Evolutionary conservation across 495 filamentous ascomycete species (phyloP).

Genomic region (Thermothielavioides terrestris): DNA sequence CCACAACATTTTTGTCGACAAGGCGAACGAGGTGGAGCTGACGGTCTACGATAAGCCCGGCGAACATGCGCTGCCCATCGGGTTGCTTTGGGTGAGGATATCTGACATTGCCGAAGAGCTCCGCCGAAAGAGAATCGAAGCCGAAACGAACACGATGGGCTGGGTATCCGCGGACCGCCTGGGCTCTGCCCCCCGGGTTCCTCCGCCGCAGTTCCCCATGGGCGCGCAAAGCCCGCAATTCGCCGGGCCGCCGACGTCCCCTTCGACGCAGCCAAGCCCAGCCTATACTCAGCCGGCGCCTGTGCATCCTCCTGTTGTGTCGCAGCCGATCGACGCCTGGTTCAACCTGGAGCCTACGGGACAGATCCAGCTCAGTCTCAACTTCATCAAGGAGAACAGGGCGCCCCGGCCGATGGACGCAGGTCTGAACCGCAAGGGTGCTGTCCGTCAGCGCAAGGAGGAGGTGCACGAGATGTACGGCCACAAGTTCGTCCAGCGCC

Average conservation of each 20-base stretch:
- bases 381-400: constrained; percentile 63
- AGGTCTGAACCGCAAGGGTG: constrained; percentile 89
- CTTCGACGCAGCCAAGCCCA: constrained; percentile 14
- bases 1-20: constrained; percentile 88
- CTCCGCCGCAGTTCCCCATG: constrained; percentile 49
- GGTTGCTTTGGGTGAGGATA: constrained; percentile 91
- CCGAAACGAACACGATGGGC: constrained; percentile 78
- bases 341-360: constrained; percentile 94
- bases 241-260: constrained; percentile 28
- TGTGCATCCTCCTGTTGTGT: constrained; percentile 34
- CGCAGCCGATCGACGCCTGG: constrained; percentile 82
- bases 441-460: constrained; percentile 93
- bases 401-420: constrained; percentile 62
- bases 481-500: constrained; percentile 94
- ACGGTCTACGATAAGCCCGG: constrained; percentile 93
- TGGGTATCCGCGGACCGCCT: constrained; percentile 97
- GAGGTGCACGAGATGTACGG: constrained; percentile 96
- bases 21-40: constrained; percentile 96
- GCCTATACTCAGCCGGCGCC: constrained; percentile 17
- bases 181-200: constrained; percentile 46
- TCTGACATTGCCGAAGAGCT: constrained; percentile 97
- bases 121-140: constrained; percentile 93
- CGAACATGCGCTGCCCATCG: constrained; percentile 85
- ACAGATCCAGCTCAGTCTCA: constrained; percentile 70
- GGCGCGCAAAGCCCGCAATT: constrained; percentile 39